phyloP scores from a whole-genome alignment of 805 yeast species.

The Cyberlindnera saturnus region DNA sequence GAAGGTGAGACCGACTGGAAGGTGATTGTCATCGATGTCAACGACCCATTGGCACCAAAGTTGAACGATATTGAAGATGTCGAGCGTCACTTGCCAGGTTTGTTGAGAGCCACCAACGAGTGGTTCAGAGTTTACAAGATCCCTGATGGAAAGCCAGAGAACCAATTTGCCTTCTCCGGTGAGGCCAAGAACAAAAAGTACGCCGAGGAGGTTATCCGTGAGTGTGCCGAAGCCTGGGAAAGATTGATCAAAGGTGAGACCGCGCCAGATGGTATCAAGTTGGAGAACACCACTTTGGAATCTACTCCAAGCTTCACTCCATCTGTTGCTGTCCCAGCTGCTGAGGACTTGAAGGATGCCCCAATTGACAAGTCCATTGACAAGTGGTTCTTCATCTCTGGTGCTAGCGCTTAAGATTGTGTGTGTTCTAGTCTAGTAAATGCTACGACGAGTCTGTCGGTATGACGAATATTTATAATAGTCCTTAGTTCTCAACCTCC shows the following conservation, averaged over 20 bases:
- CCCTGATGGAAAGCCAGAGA: constrained; percentile 97
- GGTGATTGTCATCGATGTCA: constrained; percentile 74
- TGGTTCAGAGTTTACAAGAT: constrained; percentile 98
- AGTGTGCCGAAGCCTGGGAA: constrained; percentile 83
- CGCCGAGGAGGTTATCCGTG: constrained; percentile 78
- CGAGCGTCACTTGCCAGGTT: constrained; percentile 83
- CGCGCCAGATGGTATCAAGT: constrained; percentile 59
- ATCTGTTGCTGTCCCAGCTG: constrained; percentile 56
- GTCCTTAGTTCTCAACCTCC: not conserved
- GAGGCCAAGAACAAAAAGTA: constrained; percentile 82
- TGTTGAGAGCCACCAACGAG: constrained; percentile 88
- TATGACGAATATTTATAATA: not conserved
- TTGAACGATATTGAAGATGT: constrained; percentile 89
- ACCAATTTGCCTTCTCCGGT: constrained; percentile 95
- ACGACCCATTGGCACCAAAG: constrained; percentile 84
- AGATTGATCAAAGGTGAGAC: constrained; percentile 59
- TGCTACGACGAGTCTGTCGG: not conserved
- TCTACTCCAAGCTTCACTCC: constrained; percentile 49
- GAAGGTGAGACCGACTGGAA: constrained; percentile 92
- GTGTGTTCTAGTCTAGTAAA: not conserved
- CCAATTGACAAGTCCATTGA: constrained; percentile 95
- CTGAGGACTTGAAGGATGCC: constrained; percentile 71
- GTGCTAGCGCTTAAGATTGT: constrained; percentile 46
- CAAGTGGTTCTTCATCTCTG: constrained; percentile 98
- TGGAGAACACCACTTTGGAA: constrained; percentile 70